Conservation (phyloP, 1,139 yeast genomes). For the Nakaseomyces nivariensis region DNA sequence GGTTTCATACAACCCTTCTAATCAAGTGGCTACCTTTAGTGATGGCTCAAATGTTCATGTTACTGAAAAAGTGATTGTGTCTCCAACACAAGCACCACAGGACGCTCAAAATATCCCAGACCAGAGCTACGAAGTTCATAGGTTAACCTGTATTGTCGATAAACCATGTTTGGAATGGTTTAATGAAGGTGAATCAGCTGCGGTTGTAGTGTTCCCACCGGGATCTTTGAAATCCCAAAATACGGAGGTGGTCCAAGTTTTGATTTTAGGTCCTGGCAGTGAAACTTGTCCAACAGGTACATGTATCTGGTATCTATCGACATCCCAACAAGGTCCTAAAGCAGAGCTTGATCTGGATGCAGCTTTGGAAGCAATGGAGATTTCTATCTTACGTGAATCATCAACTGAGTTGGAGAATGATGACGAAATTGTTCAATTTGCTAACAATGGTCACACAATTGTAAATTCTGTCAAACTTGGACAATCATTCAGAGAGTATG, state of each 20-base stretch:
- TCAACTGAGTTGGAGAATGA: conserved; percentile 44
- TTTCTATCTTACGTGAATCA: conserved; percentile 69
- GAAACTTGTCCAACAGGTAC: conserved; percentile 88
- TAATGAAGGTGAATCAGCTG: conserved; percentile 70
- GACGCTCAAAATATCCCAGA: conserved; percentile 30
- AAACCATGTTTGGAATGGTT: conserved; percentile 91
- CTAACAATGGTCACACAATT: conserved; percentile 57
- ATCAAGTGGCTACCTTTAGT: conserved; percentile 58
- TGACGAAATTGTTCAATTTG: conserved; percentile 46
- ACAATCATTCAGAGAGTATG: conserved; percentile 70
- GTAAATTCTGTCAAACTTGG: conserved; percentile 79
- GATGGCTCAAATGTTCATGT: conserved; percentile 72
- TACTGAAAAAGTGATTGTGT: conserved; percentile 62
- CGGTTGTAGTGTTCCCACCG: conserved; percentile 92
- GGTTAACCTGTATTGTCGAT: conserved; percentile 74
- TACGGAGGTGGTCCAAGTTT: conserved; percentile 66
- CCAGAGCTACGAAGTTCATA: conserved; percentile 47
- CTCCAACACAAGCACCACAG: conserved; percentile 62
- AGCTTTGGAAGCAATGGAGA: conserved; percentile 73
- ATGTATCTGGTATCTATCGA: conserved; percentile 81
- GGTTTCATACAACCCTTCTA: conserved; percentile 50
- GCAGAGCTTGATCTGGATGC: conserved; percentile 74
- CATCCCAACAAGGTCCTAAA: conserved; percentile 58
- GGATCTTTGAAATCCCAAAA: conserved; percentile 61
- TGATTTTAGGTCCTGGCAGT: conserved; percentile 80